Evolutionary conservation across 805 yeast species (phyloP), one percentile per base, ranked within the genome.

Genomic region (Schwanniomyces sp.): DNA sequence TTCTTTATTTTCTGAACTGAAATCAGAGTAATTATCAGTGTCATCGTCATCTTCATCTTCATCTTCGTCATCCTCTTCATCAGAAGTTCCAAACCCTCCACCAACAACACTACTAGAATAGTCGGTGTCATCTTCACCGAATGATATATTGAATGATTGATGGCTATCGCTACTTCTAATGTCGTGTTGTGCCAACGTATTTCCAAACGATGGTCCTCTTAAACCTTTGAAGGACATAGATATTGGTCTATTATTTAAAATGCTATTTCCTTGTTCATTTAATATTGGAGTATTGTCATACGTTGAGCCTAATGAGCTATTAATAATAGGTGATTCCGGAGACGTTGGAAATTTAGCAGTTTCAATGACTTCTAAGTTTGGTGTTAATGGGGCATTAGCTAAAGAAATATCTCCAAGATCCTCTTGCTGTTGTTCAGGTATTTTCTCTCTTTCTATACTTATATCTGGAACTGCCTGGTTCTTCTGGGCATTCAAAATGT

Each of bases 211-310:
- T 1, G 89, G 85, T 0, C 83, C 87, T 45, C 69, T 75, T 46
- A 85, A 61, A 0, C 91, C 91, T 51, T 77, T 77, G 64, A 82
- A 83, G 1, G 88, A 83, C 76, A 76, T 69, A 6, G 77, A 75
- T 9, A 75, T 64, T 17, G 81, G 78, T 30, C 78, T 53, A 29
- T 57, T 62, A 27, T 51, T 54, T 37, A 45, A 48, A n/a, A 40
- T 34, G 21, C 36, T 39, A 14, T 32, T 47, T 1, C 57, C 60
- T 12, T 46, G 43, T 11, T 28, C 44, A 29, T 43, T 43, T 8
- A 39, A n/a, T 17, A 29, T 18, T 16, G 51, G 48, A 11, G 52
- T 38, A 17, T 45, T 48, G 12, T 61, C 57, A 7, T 62, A 66
- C 7, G 65, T 58, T 24, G 48, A 32, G n/a, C 56, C 56, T 9